Conservation (phyloP, 176 grass and related monocot species). For the Hyparrhenia diplandra region DNA sequence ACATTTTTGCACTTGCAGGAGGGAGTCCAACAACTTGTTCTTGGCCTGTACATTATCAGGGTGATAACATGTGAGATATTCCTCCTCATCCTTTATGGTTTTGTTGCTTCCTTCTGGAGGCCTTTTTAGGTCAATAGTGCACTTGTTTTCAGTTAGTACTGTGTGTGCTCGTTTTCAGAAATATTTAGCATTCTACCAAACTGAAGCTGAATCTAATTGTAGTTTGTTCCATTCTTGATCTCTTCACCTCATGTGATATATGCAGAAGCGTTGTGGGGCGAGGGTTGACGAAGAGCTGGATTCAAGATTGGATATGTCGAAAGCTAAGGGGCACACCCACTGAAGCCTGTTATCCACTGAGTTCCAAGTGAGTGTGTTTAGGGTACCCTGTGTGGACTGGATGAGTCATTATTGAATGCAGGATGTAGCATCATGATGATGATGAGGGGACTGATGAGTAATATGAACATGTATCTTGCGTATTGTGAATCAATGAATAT, state of each 20-base stretch:
- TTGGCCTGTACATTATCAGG: slow-evolving; percentile 95
- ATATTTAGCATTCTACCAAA: not conserved
- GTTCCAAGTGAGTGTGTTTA: not conserved
- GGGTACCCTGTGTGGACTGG: not conserved
- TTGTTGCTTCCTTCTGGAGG: not conserved
- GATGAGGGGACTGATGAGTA: not conserved
- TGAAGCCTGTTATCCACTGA: slow-evolving; percentile 81
- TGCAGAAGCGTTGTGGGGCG: slow-evolving; percentile 80
- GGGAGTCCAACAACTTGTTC: slow-evolving; percentile 78
- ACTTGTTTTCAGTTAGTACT: no score
- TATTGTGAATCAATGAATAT: not conserved
- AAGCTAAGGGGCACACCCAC: slow-evolving; percentile 72
- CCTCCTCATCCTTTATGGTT: not conserved
- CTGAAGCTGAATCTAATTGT: not conserved
- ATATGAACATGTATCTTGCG: not conserved
- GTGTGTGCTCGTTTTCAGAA: not conserved
- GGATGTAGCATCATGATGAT: not conserved
- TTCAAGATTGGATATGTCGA: slow-evolving; percentile 63
- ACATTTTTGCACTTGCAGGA: slow-evolving; percentile 73
- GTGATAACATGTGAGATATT: slow-evolving; percentile 81
- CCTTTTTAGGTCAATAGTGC: not conserved
- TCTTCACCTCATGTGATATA: not conserved
- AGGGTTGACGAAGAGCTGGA: slow-evolving; percentile 91
- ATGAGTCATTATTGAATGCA: not conserved
- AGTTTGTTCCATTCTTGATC: no score